Evolutionary conservation across 2,329 filamentous ascomycete species (phyloP).

Genomic region (Curvularia sp.): DNA sequence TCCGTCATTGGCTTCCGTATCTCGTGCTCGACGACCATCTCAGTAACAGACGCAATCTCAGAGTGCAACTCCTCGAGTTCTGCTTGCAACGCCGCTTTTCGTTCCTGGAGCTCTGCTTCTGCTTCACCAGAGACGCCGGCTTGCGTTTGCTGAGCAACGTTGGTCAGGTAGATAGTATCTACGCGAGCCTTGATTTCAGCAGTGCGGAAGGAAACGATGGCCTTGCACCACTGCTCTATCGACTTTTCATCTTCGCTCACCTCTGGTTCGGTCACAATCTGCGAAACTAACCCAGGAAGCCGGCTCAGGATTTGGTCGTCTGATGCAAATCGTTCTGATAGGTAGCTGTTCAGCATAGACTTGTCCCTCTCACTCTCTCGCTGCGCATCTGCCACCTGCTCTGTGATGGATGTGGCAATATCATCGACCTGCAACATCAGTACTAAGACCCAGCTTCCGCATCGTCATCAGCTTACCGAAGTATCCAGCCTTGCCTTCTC

Average conservation of each 20-base stretch:
- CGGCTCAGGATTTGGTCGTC: conserved; percentile 71
- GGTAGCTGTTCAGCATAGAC: conserved; percentile 56
- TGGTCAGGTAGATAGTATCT: conserved; percentile 63
- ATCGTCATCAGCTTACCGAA: conserved; percentile 27
- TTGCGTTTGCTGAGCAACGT: conserved; percentile 18
- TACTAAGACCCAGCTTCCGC: background rate
- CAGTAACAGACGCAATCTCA: conserved; percentile 72
- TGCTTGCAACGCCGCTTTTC: conserved; percentile 63
- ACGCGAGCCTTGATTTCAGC: conserved; percentile 53
- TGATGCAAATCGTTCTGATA: conserved; percentile 61
- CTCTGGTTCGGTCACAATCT: conserved; percentile 59
- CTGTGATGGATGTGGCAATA: conserved; percentile 34
- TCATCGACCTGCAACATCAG: conserved; percentile 39
- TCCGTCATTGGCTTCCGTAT: conserved; percentile 67
- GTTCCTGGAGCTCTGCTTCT: conserved; percentile 57
- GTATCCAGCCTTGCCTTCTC: conserved; percentile 54
- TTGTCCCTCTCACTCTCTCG: conserved; percentile 59
- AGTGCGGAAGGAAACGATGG: conserved; percentile 50
- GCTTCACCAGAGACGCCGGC: conserved; percentile 19
- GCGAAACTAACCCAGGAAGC: conserved; percentile 70
- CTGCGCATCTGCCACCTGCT: conserved; percentile 51
- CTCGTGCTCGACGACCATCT: conserved; percentile 74
- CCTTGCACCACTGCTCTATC: conserved; percentile 62
- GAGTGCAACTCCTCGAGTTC: conserved; percentile 74
- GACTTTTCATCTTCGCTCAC: conserved; percentile 61